Evolutionary conservation across 176 grass and related monocot species (phyloP).

Genomic region (Saccharum spontaneum): DNA sequence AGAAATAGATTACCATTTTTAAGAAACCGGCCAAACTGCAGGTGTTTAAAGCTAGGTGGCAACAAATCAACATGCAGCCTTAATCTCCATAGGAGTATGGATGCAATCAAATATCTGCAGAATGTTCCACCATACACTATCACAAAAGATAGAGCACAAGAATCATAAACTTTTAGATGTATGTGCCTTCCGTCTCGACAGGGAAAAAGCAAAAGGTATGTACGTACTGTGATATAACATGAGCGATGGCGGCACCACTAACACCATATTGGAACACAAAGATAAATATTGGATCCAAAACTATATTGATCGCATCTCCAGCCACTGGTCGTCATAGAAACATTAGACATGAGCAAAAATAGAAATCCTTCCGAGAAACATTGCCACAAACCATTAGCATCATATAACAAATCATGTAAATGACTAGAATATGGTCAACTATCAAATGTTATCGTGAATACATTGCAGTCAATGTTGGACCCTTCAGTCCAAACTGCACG

Average conservation of each 20-base stretch:
- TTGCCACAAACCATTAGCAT: not conserved
- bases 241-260: conserved; percentile 85
- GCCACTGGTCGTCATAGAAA: conserved; percentile 51
- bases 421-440: not conserved
- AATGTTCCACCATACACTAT: conserved; percentile 38
- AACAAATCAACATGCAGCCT: conserved; percentile 55
- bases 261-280: conserved; percentile 86
- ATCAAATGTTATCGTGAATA: not conserved
- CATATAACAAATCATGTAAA: not conserved
- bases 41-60: conserved; percentile 59
- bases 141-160: conserved; percentile 28
- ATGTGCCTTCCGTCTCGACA: not conserved
- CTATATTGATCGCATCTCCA: conserved; percentile 79
- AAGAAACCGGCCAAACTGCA: conserved; percentile 74
- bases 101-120: conserved; percentile 75
- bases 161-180: conserved; percentile 30
- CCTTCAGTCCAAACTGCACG: not conserved
- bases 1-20: conserved; percentile 62
- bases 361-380: not conserved
- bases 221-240: conserved; percentile 99
- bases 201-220: not conserved
- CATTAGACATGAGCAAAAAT: not conserved
- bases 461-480: not conserved
- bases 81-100: conserved; percentile 75
- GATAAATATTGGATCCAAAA: conserved; percentile 94